A percentile compares a stretch with the other conserved stretches of the same genome.
Conservation (phyloP, 2,329 filamentous ascomycete genomes). For the Clonostachys rosea region DNA sequence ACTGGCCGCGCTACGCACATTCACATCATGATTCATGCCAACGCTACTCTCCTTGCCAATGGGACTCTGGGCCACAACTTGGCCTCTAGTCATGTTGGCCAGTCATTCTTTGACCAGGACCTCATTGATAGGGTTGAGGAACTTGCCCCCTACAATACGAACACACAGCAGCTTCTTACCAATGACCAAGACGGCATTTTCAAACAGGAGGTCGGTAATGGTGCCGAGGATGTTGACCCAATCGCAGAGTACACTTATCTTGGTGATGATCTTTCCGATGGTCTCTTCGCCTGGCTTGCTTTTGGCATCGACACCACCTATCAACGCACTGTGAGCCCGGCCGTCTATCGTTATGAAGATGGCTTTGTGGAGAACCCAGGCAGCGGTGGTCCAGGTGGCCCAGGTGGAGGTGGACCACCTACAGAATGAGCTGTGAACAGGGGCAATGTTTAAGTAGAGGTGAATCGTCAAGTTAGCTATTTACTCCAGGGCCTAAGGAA, state of each 20-base stretch:
- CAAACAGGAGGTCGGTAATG: slow-evolving; percentile 35
- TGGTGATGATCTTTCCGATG: slow-evolving; percentile 44
- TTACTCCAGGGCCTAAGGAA: too few relatives aligned
- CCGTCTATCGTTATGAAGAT: slow-evolving; percentile 19
- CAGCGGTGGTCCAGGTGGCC: slow-evolving; percentile 27
- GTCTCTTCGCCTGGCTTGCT: slow-evolving; percentile 50
- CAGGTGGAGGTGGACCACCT: slow-evolving; percentile 50
- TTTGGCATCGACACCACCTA: slow-evolving; percentile 37
- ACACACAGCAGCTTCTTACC: slow-evolving; percentile 36
- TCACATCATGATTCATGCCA: slow-evolving; percentile 33
- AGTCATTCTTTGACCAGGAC: slow-evolving; percentile 58
- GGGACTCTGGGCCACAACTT: slow-evolving; percentile 23
- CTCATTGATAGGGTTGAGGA: slow-evolving; percentile 46
- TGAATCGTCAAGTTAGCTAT: too few relatives aligned
- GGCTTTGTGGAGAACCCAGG: slow-evolving; percentile 20
- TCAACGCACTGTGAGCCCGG: slow-evolving; percentile 13
- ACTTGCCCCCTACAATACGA: slow-evolving; percentile 38
- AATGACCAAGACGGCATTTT: slow-evolving; percentile 47
- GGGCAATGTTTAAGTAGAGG: too few relatives aligned
- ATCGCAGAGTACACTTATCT: slow-evolving; percentile 54
- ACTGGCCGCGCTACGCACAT: slow-evolving; percentile 39
- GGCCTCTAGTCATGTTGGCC: slow-evolving; percentile 54
- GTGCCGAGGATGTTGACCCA: slow-evolving; percentile 38
- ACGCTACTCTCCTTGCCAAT: slow-evolving; percentile 22
- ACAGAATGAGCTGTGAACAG: too few relatives aligned